Conservation (phyloP, 305 asterid species). For the Withania somnifera region DNA sequence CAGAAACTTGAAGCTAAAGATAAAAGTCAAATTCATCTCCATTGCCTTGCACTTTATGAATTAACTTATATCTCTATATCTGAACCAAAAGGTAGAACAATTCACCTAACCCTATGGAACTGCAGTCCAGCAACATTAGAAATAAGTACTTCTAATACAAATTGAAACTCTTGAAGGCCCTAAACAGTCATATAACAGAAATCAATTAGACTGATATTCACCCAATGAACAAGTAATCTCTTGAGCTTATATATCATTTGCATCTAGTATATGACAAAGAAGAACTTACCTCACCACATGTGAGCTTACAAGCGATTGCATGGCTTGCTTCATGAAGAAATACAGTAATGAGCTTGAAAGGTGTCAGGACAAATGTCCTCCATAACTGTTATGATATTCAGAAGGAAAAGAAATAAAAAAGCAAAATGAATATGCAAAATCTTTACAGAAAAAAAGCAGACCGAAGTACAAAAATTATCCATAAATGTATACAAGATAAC, state of each 20-base stretch:
- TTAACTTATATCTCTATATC: background rate
- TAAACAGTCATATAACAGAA: background rate
- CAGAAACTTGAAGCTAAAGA: background rate
- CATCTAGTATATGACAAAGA: background rate
- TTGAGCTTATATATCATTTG: background rate
- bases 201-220: background rate
- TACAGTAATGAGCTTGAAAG: slow-evolving; percentile 89
- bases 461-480: background rate
- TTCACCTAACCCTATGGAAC: background rate
- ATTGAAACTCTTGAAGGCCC: background rate
- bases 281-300: slow-evolving; percentile 76
- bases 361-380: slow-evolving; percentile 79
- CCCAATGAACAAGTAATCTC: background rate
- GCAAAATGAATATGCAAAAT: background rate
- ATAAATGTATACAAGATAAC: background rate
- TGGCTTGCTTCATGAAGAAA: slow-evolving; percentile 98
- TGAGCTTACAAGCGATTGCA: slow-evolving; percentile 84
- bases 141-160: background rate
- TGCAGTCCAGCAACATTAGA: background rate
- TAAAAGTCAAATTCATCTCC: background rate
- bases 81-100: too few relatives aligned
- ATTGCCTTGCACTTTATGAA: background rate
- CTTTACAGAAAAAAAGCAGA: background rate
- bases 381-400: slow-evolving; percentile 41
- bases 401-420: background rate